Evolutionary conservation across 106 monocot species (phyloP), one percentile per base, ranked within the genome.

Genomic region (Amphibolis antarctica): DNA sequence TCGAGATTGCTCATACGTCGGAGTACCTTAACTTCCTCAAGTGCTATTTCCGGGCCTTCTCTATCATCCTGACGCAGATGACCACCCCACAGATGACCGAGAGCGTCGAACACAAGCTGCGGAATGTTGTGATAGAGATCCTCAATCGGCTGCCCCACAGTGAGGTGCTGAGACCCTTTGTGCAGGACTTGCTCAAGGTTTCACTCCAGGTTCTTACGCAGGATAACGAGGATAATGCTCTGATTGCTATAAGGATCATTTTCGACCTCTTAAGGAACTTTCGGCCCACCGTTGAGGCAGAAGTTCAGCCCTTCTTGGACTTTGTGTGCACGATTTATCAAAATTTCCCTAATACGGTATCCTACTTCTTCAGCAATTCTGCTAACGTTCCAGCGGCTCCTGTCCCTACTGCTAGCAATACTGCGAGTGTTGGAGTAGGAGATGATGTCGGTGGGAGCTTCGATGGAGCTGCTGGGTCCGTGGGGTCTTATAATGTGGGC

Each of bases 261-360:
- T 98, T 98, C 46, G 98, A 98, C 64, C 90, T 98, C 53, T 82
- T 98, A 36, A 80, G 98, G n/a, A 98, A 98, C 63, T 98, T 98
- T 67, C 77, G 91, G 10, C 98, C 98, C 44, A 91, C 90, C 1
- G 70, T 87, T 10, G 91, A 98, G 80, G 65, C 84, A 12, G 98
- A 98, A 69, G 98, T 98, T 29, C 98, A 98, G 78, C 98, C 98
- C 13, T 98, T 98, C 42, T 80, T 98, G 12, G 87, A 98, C 31
- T 98, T 98, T 25, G 98, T 98, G 6, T 74, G 79, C 63, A 55
- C 65, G 42, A 98, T 98, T 51, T 98, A 98, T 58, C 79, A 58
- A 47, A 98, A 83, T 47, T 98, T 98, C 62, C 90, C 87, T 0
- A 9, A 44, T 29, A 91, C 98, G 5, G 98, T 91, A 12, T 18